Evolutionary conservation across 2,329 filamentous ascomycete genomes (phyloP).

Genomic region (Pleomassaria siparia): DNA sequence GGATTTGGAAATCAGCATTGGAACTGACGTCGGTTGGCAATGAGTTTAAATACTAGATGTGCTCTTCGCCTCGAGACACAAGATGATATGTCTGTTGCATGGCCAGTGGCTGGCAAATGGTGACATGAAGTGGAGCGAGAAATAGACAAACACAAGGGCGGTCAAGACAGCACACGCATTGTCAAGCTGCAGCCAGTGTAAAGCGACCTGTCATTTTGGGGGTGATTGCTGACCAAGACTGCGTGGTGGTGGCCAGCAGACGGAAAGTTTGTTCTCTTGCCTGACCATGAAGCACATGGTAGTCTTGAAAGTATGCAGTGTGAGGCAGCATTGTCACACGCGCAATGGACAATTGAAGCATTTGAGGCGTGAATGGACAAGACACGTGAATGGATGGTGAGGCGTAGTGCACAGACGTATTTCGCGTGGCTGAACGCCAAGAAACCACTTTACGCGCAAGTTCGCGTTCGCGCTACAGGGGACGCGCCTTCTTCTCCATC

Average conservation of each 20-base stretch:
- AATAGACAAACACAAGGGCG: constrained; percentile 2
- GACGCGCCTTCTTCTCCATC: constrained; percentile 20
- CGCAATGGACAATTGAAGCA: no score
- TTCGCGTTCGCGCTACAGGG: constrained; percentile 14
- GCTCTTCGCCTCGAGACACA: background rate
- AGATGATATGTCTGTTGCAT: background rate
- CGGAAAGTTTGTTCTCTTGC: no score
- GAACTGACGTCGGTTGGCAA: background rate
- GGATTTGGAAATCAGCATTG: no score
- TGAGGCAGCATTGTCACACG: no score
- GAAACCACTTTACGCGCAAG: constrained; percentile 21
- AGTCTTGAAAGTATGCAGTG: no score
- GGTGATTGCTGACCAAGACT: constrained; percentile 1
- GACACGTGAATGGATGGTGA: no score
- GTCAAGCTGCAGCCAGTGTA: constrained; percentile 3
- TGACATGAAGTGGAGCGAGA: background rate
- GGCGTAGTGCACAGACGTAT: background rate
- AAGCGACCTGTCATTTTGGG: background rate
- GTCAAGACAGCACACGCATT: background rate
- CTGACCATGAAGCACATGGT: no score
- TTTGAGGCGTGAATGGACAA: no score
- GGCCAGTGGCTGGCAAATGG: background rate
- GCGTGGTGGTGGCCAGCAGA: background rate
- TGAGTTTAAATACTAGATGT: background rate
- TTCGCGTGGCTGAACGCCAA: constrained; percentile 1